Evolutionary conservation across 108 stramenopile species (phyloP).

Genomic region (Cyclostephanos tholiformis): DNA sequence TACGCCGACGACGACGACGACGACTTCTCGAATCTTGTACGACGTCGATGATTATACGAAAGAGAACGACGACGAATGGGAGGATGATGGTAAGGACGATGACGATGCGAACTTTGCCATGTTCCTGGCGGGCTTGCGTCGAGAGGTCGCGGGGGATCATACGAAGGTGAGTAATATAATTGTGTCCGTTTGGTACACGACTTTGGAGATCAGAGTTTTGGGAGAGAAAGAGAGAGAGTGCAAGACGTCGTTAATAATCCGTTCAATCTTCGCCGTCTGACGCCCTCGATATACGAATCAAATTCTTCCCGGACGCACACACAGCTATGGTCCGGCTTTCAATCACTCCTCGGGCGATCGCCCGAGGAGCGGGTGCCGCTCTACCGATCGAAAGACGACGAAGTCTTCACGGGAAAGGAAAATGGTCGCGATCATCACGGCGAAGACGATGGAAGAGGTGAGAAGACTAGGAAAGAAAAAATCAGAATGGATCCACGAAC

Average conservation of each 20-base stretch:
- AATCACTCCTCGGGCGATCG: constrained; percentile 36
- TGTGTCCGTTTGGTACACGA: too few relatives aligned
- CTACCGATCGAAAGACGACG: constrained; percentile 4
- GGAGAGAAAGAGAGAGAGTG: background rate
- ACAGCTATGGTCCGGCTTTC: constrained; percentile 49
- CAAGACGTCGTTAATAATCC: background rate
- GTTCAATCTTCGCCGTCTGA: background rate
- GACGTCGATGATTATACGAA: background rate
- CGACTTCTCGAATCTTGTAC: background rate
- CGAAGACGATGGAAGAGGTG: background rate
- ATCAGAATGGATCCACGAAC: constrained; percentile 39
- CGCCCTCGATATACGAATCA: too few relatives aligned
- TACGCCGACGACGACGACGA: background rate
- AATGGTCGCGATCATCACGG: background rate
- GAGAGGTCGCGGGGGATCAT: constrained; percentile 52
- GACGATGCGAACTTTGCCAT: constrained; percentile 34
- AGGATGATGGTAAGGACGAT: constrained; percentile 1
- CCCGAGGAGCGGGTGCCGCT: constrained; percentile 21
- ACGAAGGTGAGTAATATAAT: constrained; percentile 33
- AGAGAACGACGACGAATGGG: background rate
- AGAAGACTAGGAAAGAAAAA: constrained; percentile 33
- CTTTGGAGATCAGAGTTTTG: background rate
- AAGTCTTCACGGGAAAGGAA: background rate
- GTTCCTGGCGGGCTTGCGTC: constrained; percentile 38
- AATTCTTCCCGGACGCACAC: too few relatives aligned